Conservation (phyloP, 2,329 filamentous ascomycete genomes). For the Arthrobotrys pseudoclavata region DNA sequence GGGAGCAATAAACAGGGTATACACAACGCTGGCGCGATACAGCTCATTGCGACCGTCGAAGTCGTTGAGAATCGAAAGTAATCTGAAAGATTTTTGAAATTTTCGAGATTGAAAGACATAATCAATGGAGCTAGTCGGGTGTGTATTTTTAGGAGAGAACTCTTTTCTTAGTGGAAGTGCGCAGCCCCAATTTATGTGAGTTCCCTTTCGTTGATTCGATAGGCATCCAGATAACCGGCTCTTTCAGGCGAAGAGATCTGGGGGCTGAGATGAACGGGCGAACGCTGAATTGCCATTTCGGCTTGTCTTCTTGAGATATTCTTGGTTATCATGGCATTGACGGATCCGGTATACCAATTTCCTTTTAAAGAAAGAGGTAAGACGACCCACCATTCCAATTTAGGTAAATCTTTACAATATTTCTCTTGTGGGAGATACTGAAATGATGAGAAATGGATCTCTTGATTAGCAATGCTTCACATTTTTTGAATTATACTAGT, state of each 20-base stretch:
- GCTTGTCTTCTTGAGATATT: constrained; percentile 26
- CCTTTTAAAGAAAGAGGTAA: constrained; percentile 10
- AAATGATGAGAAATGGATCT: neutral
- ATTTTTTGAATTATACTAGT: no score
- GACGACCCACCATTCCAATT: neutral
- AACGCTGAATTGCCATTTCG: constrained; percentile 34
- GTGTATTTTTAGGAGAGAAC: constrained; percentile 40
- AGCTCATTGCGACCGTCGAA: constrained; percentile 31
- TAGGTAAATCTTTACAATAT: neutral
- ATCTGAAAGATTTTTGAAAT: constrained; percentile 25
- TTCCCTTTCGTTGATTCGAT: constrained; percentile 30
- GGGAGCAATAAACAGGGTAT: constrained; percentile 6
- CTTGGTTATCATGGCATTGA: constrained; percentile 16
- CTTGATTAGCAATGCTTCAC: no score
- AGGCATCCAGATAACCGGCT: constrained; percentile 47
- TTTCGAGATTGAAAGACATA: constrained; percentile 48
- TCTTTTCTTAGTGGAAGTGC: constrained; percentile 19
- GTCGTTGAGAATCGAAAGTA: constrained; percentile 13
- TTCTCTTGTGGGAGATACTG: neutral
- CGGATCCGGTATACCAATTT: neutral
- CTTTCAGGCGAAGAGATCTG: constrained; percentile 36
- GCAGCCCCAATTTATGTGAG: constrained; percentile 39
- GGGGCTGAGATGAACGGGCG: constrained; percentile 40
- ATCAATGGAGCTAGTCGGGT: constrained; percentile 2
- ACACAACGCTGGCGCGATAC: constrained; percentile 27